Percentiles rank a stretch among this genome's conserved stretches.
Evolutionary conservation across 2,329 filamentous ascomycete genomes (phyloP).

Genomic region (Ceratocystis cubensis): DNA sequence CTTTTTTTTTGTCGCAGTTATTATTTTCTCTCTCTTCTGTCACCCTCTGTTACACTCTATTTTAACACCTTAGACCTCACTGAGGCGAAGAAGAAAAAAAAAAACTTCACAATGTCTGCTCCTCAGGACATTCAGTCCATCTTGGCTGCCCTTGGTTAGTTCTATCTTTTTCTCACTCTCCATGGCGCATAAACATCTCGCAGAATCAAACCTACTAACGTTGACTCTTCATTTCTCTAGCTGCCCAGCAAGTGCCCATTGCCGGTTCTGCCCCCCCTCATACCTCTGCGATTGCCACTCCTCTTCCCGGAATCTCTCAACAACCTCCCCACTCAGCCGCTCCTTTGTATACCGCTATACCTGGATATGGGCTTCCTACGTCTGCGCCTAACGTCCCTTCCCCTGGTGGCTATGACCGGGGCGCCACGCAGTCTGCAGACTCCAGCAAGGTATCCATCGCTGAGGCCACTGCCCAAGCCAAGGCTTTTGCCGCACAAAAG

Average conservation of each 20-base stretch:
- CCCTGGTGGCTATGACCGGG: neutral
- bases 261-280: conserved; percentile 10
- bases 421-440: conserved; percentile 6
- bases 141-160: conserved; percentile 37
- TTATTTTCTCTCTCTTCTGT: neutral
- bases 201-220: neutral
- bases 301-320: conserved; percentile 15
- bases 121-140: conserved; percentile 36
- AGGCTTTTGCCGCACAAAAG: conserved; percentile 68
- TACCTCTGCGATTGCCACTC: neutral
- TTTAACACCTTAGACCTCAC: neutral
- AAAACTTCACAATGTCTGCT: conserved; percentile 18
- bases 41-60: neutral
- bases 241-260: conserved; percentile 19
- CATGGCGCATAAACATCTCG: neutral
- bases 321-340: conserved; percentile 14
- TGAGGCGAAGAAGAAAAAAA: neutral
- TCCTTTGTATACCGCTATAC: conserved; percentile 12
- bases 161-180: neutral
- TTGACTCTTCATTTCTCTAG: conserved; percentile 3
- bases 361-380: conserved; percentile 11
- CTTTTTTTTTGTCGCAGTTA: neutral
- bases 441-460: conserved; percentile 4
- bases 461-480: conserved; percentile 74
- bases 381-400: conserved; percentile 10